Evolutionary conservation across 2,329 filamentous ascomycete species (phyloP).

Genomic region (Xylaria sp.): DNA sequence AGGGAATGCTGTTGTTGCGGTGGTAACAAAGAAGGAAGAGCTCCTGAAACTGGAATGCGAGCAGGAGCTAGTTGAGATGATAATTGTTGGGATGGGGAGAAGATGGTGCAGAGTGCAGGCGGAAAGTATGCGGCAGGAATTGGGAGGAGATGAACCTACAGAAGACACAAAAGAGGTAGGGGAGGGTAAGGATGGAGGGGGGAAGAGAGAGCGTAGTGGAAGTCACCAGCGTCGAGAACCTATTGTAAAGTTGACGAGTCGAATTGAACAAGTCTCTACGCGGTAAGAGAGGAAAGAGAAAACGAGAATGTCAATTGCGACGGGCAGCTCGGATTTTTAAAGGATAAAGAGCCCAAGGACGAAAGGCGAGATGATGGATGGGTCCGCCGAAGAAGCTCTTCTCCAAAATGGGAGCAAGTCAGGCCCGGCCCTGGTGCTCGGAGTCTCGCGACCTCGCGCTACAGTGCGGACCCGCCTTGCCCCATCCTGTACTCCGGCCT

Average conservation of each 20-base stretch:
- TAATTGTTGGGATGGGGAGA: slow-evolving; percentile 23
- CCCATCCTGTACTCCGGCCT: slow-evolving; percentile 23
- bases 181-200: slow-evolving; percentile 9
- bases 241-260: slow-evolving; percentile 39
- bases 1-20: slow-evolving; percentile 6
- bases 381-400: slow-evolving; percentile 42
- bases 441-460: slow-evolving; percentile 40
- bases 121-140: slow-evolving; percentile 21
- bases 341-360: slow-evolving; percentile 37
- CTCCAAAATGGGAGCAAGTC: slow-evolving; percentile 39
- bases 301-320: slow-evolving; percentile 45
- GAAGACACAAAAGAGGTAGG: slow-evolving; percentile 29
- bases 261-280: slow-evolving; percentile 41
- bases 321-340: slow-evolving; percentile 46
- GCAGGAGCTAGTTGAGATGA: slow-evolving; percentile 39
- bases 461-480: slow-evolving; percentile 36
- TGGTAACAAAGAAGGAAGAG: background rate
- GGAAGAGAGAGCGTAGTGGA: slow-evolving; percentile 32
- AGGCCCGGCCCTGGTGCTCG: slow-evolving; percentile 31
- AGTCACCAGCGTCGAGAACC: slow-evolving; percentile 45
- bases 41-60: slow-evolving; percentile 43
- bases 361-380: slow-evolving; percentile 38
- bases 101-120: slow-evolving; percentile 30
- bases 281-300: slow-evolving; percentile 44
- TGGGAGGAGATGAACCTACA: slow-evolving; percentile 26